Conservation (phyloP, 1,139 yeast species). For the Suhomyces ambrosiae region DNA sequence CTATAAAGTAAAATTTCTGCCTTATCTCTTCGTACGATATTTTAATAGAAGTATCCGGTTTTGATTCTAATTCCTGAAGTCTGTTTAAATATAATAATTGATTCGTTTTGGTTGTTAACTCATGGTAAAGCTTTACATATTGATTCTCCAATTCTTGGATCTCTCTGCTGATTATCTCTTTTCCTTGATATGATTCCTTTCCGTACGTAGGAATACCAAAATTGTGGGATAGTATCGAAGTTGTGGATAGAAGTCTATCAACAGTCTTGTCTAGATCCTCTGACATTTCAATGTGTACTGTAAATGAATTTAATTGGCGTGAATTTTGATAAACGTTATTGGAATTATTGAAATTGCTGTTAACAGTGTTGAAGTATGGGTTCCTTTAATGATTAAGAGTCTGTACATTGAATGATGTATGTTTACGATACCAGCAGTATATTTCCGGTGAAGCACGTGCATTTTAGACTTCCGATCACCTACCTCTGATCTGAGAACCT, state of each 20-base stretch:
- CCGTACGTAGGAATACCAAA: conserved; percentile 29
- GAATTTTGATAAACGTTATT: too few species aligned
- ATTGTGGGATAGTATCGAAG: conserved; percentile 28
- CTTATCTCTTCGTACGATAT: conserved; percentile 14
- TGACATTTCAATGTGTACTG: conserved; percentile 8
- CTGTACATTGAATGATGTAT: too few species aligned
- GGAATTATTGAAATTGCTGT: too few species aligned
- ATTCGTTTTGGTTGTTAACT: conserved; percentile 29
- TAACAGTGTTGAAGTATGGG: too few species aligned
- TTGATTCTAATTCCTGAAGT: conserved; percentile 21
- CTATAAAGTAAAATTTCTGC: conserved; percentile 18
- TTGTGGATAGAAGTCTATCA: conserved; percentile 23
- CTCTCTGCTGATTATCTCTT: conserved; percentile 2
- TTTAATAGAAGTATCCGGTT: conserved; percentile 18
- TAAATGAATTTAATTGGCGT: too few species aligned
- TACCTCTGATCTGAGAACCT: background rate
- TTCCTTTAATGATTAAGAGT: too few species aligned
- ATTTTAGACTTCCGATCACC: background rate
- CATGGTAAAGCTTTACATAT: conserved; percentile 25
- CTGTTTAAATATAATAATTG: conserved; percentile 33
- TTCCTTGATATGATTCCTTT: background rate
- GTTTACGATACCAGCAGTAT: too few species aligned
- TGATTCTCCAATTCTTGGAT: conserved; percentile 22
- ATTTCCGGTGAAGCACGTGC: conserved; percentile 2
- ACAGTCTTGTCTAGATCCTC: conserved; percentile 23